These are phyloP conservation scores for Fistulifera solaris DNA, from an alignment of 108 stramenopile genomes.

Conservation along the genomic window DNA sequence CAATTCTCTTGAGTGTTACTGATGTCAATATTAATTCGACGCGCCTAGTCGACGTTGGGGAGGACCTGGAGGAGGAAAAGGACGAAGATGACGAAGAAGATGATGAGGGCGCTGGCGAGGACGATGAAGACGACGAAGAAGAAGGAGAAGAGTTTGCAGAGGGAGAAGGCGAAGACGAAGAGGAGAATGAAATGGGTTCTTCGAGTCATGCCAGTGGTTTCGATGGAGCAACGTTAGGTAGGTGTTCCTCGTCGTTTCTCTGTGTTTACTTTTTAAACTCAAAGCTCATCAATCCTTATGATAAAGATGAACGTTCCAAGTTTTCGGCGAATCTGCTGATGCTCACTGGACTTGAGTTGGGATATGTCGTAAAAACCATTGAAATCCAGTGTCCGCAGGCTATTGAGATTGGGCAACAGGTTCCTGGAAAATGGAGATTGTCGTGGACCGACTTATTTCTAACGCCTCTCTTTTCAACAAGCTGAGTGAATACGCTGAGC, in stretches of 20 bases:
- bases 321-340: slow-evolving; percentile 78
- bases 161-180: slow-evolving; percentile 5
- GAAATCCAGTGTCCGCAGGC: slow-evolving; percentile 82
- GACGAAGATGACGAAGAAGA: slow-evolving; percentile 2
- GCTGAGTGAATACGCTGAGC: slow-evolving; percentile 2
- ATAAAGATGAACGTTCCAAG: slow-evolving; percentile 55
- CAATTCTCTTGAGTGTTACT: not conserved
- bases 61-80: slow-evolving; percentile 8
- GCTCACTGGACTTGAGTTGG: slow-evolving; percentile 78
- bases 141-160: slow-evolving; percentile 7
- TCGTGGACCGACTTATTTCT: not conserved
- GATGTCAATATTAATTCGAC: not conserved
- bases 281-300: too few species aligned
- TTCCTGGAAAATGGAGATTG: slow-evolving; percentile 8
- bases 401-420: slow-evolving; percentile 17
- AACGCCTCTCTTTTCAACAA: slow-evolving; percentile 9
- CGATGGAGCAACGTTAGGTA: slow-evolving; percentile 9
- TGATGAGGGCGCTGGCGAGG: slow-evolving; percentile 3
- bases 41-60: slow-evolving; percentile 12
- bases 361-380: slow-evolving; percentile 65
- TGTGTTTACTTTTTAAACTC: too few species aligned
- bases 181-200: not conserved
- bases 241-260: not conserved
- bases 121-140: not conserved
- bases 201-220: not conserved